phyloP scores from a whole-genome alignment of 768 basidiomycete genomes.

The Ramaria sp. region DNA sequence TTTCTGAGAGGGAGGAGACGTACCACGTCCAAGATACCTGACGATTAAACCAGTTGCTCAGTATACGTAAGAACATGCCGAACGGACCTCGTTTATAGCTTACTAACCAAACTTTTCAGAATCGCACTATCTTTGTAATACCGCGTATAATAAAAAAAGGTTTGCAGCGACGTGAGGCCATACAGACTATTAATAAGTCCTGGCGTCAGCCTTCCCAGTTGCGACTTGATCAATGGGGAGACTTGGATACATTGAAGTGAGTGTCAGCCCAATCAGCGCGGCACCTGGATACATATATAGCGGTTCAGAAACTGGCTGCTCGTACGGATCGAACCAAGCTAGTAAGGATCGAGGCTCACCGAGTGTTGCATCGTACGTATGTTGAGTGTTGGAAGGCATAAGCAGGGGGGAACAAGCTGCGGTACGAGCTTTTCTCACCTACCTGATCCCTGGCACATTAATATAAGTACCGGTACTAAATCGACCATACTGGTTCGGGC shows the following conservation, averaged over 20 bases:
- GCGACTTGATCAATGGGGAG: not conserved
- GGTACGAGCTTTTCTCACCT: too few species aligned
- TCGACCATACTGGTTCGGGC: too few species aligned
- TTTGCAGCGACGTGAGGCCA: constrained; percentile 12
- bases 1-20: not conserved
- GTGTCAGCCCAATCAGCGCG: not conserved
- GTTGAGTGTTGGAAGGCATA: too few species aligned
- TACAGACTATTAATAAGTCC: constrained; percentile 10
- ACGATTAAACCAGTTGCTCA: not conserved
- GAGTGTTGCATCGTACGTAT: too few species aligned
- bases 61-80: too few species aligned
- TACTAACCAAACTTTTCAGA: not conserved
- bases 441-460: too few species aligned
- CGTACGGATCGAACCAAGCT: too few species aligned
- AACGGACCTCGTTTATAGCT: not conserved
- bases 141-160: constrained; percentile 3
- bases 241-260: not conserved
- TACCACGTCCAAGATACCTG: not conserved
- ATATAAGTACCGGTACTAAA: too few species aligned
- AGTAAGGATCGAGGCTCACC: too few species aligned
- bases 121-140: not conserved
- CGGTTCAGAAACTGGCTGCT: too few species aligned
- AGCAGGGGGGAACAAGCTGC: too few species aligned
- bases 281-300: not conserved
- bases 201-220: not conserved